These are phyloP conservation scores for Fusarium piperis DNA, from an alignment of 2,329 filamentous ascomycete genomes.

Conservation along the genomic window DNA sequence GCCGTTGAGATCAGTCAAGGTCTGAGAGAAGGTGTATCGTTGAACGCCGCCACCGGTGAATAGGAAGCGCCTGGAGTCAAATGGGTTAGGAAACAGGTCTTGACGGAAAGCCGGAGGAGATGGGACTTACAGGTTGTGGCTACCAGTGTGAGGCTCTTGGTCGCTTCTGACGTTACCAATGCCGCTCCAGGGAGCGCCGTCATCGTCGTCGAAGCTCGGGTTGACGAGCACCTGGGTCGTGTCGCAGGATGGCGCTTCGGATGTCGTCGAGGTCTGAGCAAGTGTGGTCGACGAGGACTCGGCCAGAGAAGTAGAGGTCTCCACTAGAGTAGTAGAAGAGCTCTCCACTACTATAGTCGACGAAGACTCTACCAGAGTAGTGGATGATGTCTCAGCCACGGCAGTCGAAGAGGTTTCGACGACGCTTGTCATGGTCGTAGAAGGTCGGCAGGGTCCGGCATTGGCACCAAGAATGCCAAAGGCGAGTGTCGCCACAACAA, in stretches of 20 bases:
- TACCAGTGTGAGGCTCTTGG: not conserved
- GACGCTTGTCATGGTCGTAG: not conserved
- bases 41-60: not conserved
- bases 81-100: not conserved
- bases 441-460: not conserved
- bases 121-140: not conserved
- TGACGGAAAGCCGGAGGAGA: not conserved
- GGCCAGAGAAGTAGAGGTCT: not conserved
- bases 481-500: not conserved
- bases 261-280: not conserved
- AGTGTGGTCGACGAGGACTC: not conserved
- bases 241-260: not conserved
- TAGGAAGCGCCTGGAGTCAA: not conserved
- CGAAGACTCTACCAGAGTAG: not conserved
- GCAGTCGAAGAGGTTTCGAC: not conserved
- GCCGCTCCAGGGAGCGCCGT: not conserved
- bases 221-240: not conserved
- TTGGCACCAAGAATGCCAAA: slow-evolving; percentile 1
- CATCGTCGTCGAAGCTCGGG: not conserved
- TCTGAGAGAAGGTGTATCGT: not conserved
- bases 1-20: not conserved
- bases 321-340: not conserved
- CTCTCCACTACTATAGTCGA: not conserved
- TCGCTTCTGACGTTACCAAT: not conserved
- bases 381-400: not conserved